Evolutionary conservation across 2,329 filamentous ascomycete genomes (phyloP), one percentile per base, ranked within the genome.

Genomic region (Arthrobotrys sinensis): DNA sequence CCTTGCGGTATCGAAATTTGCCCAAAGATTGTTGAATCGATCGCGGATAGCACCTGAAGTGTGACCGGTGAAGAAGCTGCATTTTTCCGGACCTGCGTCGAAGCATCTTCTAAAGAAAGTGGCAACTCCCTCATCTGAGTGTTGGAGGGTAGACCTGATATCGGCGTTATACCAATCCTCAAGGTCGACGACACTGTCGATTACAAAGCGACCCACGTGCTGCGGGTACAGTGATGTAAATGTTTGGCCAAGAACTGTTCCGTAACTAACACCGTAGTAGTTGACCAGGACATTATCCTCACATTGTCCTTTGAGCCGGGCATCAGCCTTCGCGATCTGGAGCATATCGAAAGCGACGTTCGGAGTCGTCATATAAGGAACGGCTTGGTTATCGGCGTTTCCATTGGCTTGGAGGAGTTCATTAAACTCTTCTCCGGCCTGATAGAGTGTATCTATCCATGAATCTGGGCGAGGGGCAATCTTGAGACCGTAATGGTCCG

Each of bases 201-300:
- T 81, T 5, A 85, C 82, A 45, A 85, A 80, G n/a, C 83, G 81
- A 0, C 82, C 82, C 8, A 86, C 82, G 1, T 83, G 79, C 16
- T 83, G 82, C 5, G 85, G 85, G 68, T 84, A 85, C 83, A 86
- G 83, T 0, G 84, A 83, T 14, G 85, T 84, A 63, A 85, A 86
- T 0, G 84, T 85, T 63, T 83, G 82, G 1, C 85, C 85, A 0
- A 85, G 82, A 34, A 85, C 83, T 0, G 86, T 86, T 0, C 87
- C 87, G 64, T 88, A 88, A 5, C 85, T 86, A 69, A 87, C 84
- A 3, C 87, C 87, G 82, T 83, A 85, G 80, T 86, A 87, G 21
- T 86, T 83, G 40, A 77, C 73, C 12, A 88, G 79, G 3, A 79
- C 75, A n/a, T 50, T 38, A 12, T 77, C 73, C 11, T 77, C 73